These are phyloP conservation scores for Fusarium sp. DNA, from an alignment of 2,329 filamentous ascomycete genomes.

Conservation along the genomic window DNA sequence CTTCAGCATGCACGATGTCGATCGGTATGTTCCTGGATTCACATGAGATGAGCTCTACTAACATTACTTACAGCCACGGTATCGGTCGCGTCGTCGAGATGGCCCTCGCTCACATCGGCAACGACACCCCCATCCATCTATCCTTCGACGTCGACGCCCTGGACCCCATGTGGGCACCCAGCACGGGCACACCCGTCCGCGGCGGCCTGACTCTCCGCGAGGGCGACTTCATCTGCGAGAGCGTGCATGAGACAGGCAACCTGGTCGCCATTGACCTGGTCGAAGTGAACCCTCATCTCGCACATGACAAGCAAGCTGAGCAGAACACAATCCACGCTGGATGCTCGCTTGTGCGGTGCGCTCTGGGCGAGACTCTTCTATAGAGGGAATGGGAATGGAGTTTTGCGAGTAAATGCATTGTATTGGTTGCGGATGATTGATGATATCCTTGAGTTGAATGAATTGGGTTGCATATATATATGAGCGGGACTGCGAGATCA, in stretches of 20 bases:
- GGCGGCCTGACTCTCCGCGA: conserved; percentile 94
- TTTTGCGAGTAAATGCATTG: too few relatives aligned
- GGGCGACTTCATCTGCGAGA: conserved; percentile 96
- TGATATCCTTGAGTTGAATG: conserved; percentile 50
- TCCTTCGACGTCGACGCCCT: conserved; percentile 98
- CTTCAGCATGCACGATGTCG: conserved; percentile 98
- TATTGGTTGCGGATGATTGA: conserved; percentile 18
- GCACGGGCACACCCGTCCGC: conserved; percentile 93
- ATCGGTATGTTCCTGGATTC: conserved; percentile 69
- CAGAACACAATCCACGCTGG: conserved; percentile 90
- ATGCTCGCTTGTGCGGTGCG: conserved; percentile 91
- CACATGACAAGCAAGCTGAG: conserved; percentile 74
- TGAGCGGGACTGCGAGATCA: conserved; percentile 45
- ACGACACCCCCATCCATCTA: conserved; percentile 94
- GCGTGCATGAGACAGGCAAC: conserved; percentile 82
- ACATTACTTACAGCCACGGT: conserved; percentile 72
- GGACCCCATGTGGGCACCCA: conserved; percentile 95
- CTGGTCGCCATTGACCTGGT: conserved; percentile 85
- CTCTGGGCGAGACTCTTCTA: conserved; percentile 89
- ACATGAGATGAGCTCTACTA: background rate
- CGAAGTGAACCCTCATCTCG: conserved; percentile 82
- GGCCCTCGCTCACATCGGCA: conserved; percentile 96
- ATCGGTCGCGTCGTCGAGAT: conserved; percentile 98
- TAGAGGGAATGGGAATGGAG: conserved; percentile 54
- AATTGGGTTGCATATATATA: conserved; percentile 43